A percentile compares a stretch with the other conserved stretches of the same genome.
Evolutionary conservation across 169 alveolate species (phyloP).

Genomic region (Theileria parva): DNA sequence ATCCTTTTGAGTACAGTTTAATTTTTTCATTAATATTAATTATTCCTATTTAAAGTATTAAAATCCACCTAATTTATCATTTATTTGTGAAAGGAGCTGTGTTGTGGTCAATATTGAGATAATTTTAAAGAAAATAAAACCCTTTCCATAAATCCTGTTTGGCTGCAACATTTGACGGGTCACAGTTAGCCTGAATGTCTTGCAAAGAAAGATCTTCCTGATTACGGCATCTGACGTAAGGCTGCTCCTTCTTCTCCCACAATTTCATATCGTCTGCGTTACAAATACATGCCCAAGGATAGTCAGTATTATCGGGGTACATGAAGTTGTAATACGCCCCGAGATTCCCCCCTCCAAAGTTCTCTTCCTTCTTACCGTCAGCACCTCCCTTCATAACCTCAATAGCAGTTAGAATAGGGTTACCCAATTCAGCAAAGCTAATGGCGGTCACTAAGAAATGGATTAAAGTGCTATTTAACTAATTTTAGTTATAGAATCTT

Average conservation of each 20-base stretch:
- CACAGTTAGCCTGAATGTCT: slow-evolving; percentile 69
- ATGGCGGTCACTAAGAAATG: slow-evolving; percentile 3
- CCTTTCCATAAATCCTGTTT: slow-evolving; percentile 36
- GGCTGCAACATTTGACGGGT: slow-evolving; percentile 61
- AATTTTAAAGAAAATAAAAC: slow-evolving; percentile 1
- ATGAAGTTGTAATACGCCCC: slow-evolving; percentile 70
- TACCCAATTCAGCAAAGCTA: slow-evolving; percentile 18
- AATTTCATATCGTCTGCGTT: slow-evolving; percentile 62
- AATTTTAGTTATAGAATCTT: not conserved
- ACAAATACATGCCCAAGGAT: slow-evolving; percentile 83
- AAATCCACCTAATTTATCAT: not conserved
- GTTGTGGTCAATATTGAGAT: not conserved
- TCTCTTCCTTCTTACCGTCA: slow-evolving; percentile 49
- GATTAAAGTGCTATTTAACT: not conserved
- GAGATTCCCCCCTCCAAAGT: slow-evolving; percentile 66
- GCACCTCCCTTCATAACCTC: slow-evolving; percentile 30
- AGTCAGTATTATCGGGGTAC: slow-evolving; percentile 75
- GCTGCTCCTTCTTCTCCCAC: slow-evolving; percentile 67
- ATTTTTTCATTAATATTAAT: not conserved
- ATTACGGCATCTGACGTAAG: slow-evolving; percentile 73
- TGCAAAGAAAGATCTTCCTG: slow-evolving; percentile 75
- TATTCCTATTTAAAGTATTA: not conserved
- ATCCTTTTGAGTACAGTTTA: not conserved
- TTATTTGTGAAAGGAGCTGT: not conserved
- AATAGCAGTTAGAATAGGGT: slow-evolving; percentile 23